Evolutionary conservation across 257 asterid genomes (phyloP).

Genomic region (Solanum phureja): DNA sequence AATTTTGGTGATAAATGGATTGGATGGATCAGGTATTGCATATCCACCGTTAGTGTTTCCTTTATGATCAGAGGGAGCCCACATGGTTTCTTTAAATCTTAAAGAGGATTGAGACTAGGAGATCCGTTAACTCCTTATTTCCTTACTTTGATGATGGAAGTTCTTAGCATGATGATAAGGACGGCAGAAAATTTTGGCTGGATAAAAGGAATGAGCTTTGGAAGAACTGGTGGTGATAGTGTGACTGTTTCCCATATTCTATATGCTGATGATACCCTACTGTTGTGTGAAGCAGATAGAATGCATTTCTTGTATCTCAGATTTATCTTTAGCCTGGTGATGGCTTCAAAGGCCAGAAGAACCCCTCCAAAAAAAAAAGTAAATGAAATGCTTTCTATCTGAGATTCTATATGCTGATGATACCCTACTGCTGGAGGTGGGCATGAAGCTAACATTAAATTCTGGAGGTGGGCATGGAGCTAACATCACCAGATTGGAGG

Average conservation of each 20-base stretch:
- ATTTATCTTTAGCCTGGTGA: not conserved
- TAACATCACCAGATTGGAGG: not conserved
- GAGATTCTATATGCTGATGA: not conserved
- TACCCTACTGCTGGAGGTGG: not conserved
- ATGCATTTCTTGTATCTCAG: not conserved
- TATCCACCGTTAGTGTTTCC: not conserved
- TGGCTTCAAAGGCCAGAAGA: not conserved
- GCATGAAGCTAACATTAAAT: not conserved
- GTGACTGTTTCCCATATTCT: not conserved
- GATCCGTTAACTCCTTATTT: not conserved
- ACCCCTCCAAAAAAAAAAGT: not conserved
- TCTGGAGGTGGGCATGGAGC: not conserved
- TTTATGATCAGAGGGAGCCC: not conserved
- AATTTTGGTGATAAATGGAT: not conserved
- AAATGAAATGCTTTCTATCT: not conserved
- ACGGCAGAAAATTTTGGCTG: not conserved
- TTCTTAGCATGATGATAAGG: not conserved
- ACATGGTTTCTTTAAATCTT: not conserved
- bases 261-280: not conserved
- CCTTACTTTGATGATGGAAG: not conserved
- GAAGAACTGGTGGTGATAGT: not conserved
- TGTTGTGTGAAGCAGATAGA: not conserved
- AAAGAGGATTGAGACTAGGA: not conserved
- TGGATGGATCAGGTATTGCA: not conserved
- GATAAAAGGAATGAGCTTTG: not conserved